These are phyloP conservation scores for Candida lessepsii DNA, from an alignment of 805 yeast species.

Conservation along the genomic window DNA sequence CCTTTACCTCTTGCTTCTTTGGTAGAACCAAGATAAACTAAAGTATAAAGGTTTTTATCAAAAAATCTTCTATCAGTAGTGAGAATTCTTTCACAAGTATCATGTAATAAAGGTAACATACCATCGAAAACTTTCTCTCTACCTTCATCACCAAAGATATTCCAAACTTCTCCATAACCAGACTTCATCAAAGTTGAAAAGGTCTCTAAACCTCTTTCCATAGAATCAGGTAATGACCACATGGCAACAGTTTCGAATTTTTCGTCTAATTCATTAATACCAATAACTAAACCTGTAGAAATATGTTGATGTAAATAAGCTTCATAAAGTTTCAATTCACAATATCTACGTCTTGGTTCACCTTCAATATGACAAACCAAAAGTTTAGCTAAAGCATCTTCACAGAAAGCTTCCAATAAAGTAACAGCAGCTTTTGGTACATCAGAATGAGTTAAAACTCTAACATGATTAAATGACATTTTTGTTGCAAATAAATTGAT, in stretches of 20 bases:
- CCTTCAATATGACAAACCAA: slow-evolving; percentile 27
- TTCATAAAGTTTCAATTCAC: slow-evolving; percentile 46
- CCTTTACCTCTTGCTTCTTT: slow-evolving; percentile 54
- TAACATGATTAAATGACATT: slow-evolving; percentile 7
- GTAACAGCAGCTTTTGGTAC: slow-evolving; percentile 36
- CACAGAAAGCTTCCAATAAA: slow-evolving; percentile 33
- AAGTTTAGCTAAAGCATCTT: slow-evolving; percentile 34
- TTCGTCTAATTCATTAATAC: slow-evolving; percentile 43
- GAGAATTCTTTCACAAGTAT: slow-evolving; percentile 44
- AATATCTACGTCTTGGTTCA: slow-evolving; percentile 16
- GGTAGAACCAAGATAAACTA: slow-evolving; percentile 47
- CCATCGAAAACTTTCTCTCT: slow-evolving; percentile 49
- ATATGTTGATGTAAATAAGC: slow-evolving; percentile 53
- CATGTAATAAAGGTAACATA: slow-evolving; percentile 51
- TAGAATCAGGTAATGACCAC: slow-evolving; percentile 50
- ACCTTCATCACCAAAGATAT: slow-evolving; percentile 47
- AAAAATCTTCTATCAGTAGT: slow-evolving; percentile 38
- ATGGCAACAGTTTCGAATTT: slow-evolving; percentile 54
- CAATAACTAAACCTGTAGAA: slow-evolving; percentile 48
- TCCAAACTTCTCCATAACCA: slow-evolving; percentile 53
- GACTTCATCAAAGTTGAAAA: slow-evolving; percentile 49
- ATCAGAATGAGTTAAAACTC: slow-evolving; percentile 21
- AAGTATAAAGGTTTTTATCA: slow-evolving; percentile 38
- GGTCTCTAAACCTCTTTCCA: slow-evolving; percentile 41
- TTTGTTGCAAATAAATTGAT: no score